These are phyloP conservation scores for Penicillium sp. DNA, from an alignment of 2,329 filamentous ascomycete species.

Conservation along the genomic window DNA sequence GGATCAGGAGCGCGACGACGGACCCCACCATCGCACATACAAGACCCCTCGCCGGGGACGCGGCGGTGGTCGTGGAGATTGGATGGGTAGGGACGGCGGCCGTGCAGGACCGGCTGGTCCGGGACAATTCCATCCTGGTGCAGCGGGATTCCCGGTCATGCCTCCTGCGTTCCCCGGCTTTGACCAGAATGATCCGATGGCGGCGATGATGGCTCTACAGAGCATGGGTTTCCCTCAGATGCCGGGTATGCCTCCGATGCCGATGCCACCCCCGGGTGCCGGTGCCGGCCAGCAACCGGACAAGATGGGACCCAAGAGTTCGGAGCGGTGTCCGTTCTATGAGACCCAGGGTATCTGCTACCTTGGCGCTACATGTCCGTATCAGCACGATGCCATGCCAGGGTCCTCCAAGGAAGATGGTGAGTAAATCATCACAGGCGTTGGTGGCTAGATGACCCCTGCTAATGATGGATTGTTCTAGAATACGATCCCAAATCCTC, in stretches of 20 bases:
- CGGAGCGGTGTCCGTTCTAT: slow-evolving; percentile 50
- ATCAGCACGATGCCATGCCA: slow-evolving; percentile 47
- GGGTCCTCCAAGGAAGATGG: slow-evolving; percentile 33
- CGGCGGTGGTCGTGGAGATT: slow-evolving; percentile 39
- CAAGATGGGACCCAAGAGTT: too few relatives aligned
- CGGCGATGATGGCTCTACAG: slow-evolving; percentile 46
- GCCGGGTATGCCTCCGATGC: slow-evolving; percentile 41
- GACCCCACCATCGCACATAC: slow-evolving; percentile 40
- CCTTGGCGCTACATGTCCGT: slow-evolving; percentile 48
- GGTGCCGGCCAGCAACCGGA: slow-evolving; percentile 25
- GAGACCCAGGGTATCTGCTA: slow-evolving; percentile 53
- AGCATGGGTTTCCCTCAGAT: slow-evolving; percentile 46
- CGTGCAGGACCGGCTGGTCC: too few relatives aligned
- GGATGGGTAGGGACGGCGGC: slow-evolving; percentile 26
- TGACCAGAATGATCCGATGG: slow-evolving; percentile 49
- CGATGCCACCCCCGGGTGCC: slow-evolving; percentile 34
- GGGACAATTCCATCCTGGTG: too few relatives aligned
- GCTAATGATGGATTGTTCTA: too few relatives aligned
- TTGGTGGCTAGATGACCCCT: too few relatives aligned
- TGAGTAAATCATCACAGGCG: too few relatives aligned
- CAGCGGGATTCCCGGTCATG: too few relatives aligned
- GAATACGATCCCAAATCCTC: slow-evolving; percentile 52
- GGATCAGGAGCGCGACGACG: slow-evolving; percentile 36
- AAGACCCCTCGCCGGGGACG: slow-evolving; percentile 38
- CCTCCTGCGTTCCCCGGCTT: slow-evolving; percentile 41